Evolutionary conservation across 2,329 filamentous ascomycete species (phyloP), one percentile per base, ranked within the genome.

Genomic region (Penicillium sp.): DNA sequence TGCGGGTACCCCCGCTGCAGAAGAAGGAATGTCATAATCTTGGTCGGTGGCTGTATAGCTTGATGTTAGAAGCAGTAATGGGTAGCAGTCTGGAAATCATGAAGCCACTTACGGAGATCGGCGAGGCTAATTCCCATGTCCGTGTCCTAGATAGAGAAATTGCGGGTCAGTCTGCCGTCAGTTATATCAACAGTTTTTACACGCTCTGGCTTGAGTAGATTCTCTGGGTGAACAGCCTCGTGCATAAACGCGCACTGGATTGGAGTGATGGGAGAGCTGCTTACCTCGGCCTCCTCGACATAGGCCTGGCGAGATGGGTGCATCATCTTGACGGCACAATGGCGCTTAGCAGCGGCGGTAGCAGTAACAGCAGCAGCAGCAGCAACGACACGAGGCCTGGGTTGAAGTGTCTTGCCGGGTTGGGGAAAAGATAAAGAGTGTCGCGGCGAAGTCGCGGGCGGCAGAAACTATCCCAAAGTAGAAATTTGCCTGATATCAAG

Each of bases 291-390:
- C 70, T 97, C 93, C 81, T 97, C 93, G 61, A 97, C 92, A 75
- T 95, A 97, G 37, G 93, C 93, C 76, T 93, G 89, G 62, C 94
- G 86, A 72, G 93, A 87, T 54, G 93, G 93, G 79, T 97, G 93
- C 79, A 96, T 83, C 72, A 77, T 83, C 70, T 69, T 75, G 66
- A 59, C 54, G 51, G 47, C 13, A 21, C 33, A 48, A 54, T 34
- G 34, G 2, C 23, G 56, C 56, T 59, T 63, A 36, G 47, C 10
- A 13, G n/a, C 28, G 16, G 46, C 33, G 16, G 45, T 29, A 37
- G 14, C 14, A 11, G 37, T 18, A 37, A 10, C 10, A 18, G 46
- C 39, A 18, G 45, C 34, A 43, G 16, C 14, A 16, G 48, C 26
- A 28, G 24, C 24, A 28, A 28, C n/a, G n/a, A 10, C 24, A 24